A percentile compares a stretch with the other conserved stretches of the same genome.
Conservation (phyloP, 2,329 filamentous ascomycete genomes). For the Emergomyces africanus region DNA sequence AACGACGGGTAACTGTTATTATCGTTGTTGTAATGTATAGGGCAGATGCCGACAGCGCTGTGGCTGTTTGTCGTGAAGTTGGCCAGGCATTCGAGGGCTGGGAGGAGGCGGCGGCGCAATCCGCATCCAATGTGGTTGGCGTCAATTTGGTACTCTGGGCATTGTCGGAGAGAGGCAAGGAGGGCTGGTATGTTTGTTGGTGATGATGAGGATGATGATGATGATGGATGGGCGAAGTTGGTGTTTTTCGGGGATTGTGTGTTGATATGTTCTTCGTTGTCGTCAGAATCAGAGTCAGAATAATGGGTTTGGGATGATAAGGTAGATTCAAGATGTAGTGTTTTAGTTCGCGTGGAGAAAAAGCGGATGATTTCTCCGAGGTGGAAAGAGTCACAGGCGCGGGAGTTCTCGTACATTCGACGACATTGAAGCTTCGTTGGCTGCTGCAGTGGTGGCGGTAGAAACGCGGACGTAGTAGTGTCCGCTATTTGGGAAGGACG, state of each 20-base stretch:
- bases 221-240: not conserved
- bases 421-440: constrained; percentile 23
- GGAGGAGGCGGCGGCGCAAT: constrained; percentile 27
- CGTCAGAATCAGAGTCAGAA: constrained; percentile 2
- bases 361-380: constrained; percentile 34
- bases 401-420: constrained; percentile 29
- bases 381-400: constrained; percentile 33
- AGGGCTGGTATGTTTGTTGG: constrained; percentile 22
- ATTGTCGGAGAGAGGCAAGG: constrained; percentile 27
- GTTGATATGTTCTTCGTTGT: constrained; percentile 2
- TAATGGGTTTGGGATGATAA: constrained; percentile 13
- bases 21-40: not conserved
- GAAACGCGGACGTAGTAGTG: not conserved
- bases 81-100: constrained; percentile 27
- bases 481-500: constrained; percentile 2
- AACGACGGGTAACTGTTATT: not conserved
- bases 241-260: not conserved
- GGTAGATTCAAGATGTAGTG: constrained; percentile 29
- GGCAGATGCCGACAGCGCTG: constrained; percentile 6
- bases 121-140: constrained; percentile 30
- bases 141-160: constrained; percentile 33
- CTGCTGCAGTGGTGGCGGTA: constrained; percentile 10
- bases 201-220: constrained; percentile 7
- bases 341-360: constrained; percentile 29
- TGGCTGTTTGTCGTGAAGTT: constrained; percentile 22